phyloP scores from a whole-genome alignment of 1,139 yeast species.

The Yamadazyma blattariae region DNA sequence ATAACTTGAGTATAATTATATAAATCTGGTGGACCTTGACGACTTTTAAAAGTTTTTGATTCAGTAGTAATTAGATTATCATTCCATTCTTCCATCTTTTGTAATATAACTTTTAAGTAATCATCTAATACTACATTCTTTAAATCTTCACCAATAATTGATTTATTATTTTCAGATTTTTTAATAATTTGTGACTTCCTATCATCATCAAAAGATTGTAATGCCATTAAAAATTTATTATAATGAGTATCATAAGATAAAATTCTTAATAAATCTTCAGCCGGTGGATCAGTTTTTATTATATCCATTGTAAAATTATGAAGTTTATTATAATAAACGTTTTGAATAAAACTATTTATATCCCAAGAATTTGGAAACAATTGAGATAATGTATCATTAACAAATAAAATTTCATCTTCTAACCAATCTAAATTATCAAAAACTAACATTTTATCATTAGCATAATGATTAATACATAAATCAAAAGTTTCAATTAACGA shows the following conservation, averaged over 20 bases:
- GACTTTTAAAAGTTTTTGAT: slow-evolving; percentile 53
- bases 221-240: slow-evolving; percentile 32
- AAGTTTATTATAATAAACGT: slow-evolving; percentile 66
- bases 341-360: slow-evolving; percentile 58
- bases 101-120: slow-evolving; percentile 64
- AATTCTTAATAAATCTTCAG: slow-evolving; percentile 58
- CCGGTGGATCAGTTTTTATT: slow-evolving; percentile 72
- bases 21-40: slow-evolving; percentile 70
- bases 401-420: slow-evolving; percentile 72
- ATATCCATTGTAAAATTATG: slow-evolving; percentile 61
- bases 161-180: slow-evolving; percentile 30
- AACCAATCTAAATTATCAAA: slow-evolving; percentile 80
- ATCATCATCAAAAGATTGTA: slow-evolving; percentile 20
- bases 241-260: slow-evolving; percentile 77
- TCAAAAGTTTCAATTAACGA: slow-evolving; percentile 65
- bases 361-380: slow-evolving; percentile 74
- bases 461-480: slow-evolving; percentile 59
- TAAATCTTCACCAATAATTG: slow-evolving; percentile 70
- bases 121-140: slow-evolving; percentile 64
- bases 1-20: slow-evolving; percentile 38
- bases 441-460: slow-evolving; percentile 53
- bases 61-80: slow-evolving; percentile 63
- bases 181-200: slow-evolving; percentile 31
- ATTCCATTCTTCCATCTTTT: slow-evolving; percentile 83
- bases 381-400: slow-evolving; percentile 54